phyloP scores from a whole-genome alignment of 176 grass and related monocot genomes.

The Zoysia pacifica region DNA sequence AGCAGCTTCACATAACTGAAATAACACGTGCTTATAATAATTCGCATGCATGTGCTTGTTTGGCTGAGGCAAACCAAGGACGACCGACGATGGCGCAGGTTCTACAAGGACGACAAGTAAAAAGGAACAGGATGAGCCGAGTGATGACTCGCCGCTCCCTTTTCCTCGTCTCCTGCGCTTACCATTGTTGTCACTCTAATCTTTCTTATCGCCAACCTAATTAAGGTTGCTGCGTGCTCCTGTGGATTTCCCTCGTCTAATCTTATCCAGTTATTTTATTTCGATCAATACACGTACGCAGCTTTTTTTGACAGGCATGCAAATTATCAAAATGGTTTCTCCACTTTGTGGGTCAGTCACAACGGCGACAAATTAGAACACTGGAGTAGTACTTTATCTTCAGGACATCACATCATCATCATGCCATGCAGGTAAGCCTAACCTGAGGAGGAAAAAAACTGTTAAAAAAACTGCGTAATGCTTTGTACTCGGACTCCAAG shows the following conservation, averaged over 20 bases:
- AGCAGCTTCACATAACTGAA: neutral
- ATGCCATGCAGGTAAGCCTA: constrained; percentile 32
- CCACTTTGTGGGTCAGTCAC: constrained; percentile 18
- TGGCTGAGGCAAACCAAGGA: neutral
- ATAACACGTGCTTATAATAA: neutral
- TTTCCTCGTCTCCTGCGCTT: neutral
- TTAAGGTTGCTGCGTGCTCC: neutral
- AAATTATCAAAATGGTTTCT: neutral
- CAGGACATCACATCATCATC: constrained; percentile 56
- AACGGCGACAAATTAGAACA: neutral
- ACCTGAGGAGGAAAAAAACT: neutral
- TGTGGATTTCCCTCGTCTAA: neutral
- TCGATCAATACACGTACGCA: neutral
- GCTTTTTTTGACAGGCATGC: neutral
- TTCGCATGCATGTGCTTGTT: neutral
- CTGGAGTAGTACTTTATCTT: constrained; percentile 14
- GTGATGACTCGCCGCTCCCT: neutral
- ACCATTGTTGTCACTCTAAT: constrained; percentile 9
- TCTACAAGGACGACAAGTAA: neutral
- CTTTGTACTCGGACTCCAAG: constrained; percentile 32
- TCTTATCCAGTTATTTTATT: constrained; percentile 8
- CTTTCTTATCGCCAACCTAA: neutral
- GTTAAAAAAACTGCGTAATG: neutral
- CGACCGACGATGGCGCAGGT: neutral
- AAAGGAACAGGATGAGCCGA: neutral